Base-by-base conservation (phyloP, 148 eudicot genomes). In the Cornus florida region DNA sequence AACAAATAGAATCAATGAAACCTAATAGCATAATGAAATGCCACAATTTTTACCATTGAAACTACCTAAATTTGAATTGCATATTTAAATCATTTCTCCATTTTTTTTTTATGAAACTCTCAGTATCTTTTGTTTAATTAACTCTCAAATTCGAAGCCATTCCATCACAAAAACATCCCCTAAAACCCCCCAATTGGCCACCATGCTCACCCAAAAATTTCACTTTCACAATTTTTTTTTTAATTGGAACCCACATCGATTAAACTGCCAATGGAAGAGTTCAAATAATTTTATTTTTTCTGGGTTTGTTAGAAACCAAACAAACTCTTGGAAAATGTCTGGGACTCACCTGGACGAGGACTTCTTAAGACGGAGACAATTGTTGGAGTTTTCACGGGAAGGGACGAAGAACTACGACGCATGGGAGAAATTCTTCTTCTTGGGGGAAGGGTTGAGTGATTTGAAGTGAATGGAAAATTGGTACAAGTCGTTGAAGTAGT, bases 271-370 rank as follows among this genome's bases (percentile, higher is more conserved):
- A 53, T 0, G 19, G 59, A 53, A 53, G 59, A 53, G 19, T 53
- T 43, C 38, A 35, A 35, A 35, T 2, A 35, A 35, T 35, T 35
- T 35, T 48, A 4, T 28, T 28, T 28, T 9, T 20, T 4, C 50
- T 5, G 7, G 22, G 6, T 35, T 41, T 67, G 5, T 24, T 3
- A n/a, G n/a, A 24, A 67, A 76, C 48, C 31, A 20, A 77, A 77
- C 67, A 19, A 33, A 56, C 66, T 19, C 23, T 62, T 19, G 6
- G 19, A 62, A 4, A 62, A n/a, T 17, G 66, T 53, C 17, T 12
- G 43, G 35, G 56, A 57, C 73, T 73, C 17, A 80, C 82, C 67
- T 50, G 77, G 77, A 80, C 73, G 73, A 74, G 76, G 71, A 48
- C 67, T 74, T 66, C 73, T 56, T n/a, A 80, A 57, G 38, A 74